Percentiles rank a stretch among this genome's conserved stretches.
phyloP scores from a whole-genome alignment of 306 rosid species.

The Comarum palustre region DNA sequence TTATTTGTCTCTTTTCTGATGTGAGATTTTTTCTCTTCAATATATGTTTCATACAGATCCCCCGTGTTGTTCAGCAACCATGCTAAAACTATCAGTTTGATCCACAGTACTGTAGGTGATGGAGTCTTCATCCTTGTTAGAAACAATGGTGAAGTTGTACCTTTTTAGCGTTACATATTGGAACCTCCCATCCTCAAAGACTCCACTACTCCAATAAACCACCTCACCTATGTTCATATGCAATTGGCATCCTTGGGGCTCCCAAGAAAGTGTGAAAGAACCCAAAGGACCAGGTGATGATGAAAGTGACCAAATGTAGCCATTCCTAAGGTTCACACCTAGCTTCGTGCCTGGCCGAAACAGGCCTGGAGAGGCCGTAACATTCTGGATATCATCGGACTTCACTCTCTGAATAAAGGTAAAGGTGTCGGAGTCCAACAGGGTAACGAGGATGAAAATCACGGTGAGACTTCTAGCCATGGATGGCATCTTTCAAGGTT shows the following conservation, averaged over 20 bases:
- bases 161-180: background rate
- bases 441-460: background rate
- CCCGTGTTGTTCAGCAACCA: background rate
- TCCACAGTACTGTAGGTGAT: background rate
- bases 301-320: conserved; percentile 15
- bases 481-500: background rate
- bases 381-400: background rate
- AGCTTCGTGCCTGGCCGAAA: conserved; percentile 29
- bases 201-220: conserved; percentile 18
- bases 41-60: conserved; percentile 1
- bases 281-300: conserved; percentile 9
- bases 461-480: background rate
- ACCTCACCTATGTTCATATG: background rate
- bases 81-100: background rate
- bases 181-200: background rate
- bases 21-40: no score
- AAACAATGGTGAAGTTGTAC: background rate
- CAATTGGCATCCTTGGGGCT: background rate
- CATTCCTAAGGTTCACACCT: conserved; percentile 16
- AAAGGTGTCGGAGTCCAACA: background rate
- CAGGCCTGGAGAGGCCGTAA: background rate
- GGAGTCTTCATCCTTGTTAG: background rate
- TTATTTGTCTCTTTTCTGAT: no score
- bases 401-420: background rate
- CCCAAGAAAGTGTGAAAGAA: conserved; percentile 33